These are phyloP conservation scores for Hericium coralloides DNA, from an alignment of 768 basidiomycete species.

Conservation along the genomic window DNA sequence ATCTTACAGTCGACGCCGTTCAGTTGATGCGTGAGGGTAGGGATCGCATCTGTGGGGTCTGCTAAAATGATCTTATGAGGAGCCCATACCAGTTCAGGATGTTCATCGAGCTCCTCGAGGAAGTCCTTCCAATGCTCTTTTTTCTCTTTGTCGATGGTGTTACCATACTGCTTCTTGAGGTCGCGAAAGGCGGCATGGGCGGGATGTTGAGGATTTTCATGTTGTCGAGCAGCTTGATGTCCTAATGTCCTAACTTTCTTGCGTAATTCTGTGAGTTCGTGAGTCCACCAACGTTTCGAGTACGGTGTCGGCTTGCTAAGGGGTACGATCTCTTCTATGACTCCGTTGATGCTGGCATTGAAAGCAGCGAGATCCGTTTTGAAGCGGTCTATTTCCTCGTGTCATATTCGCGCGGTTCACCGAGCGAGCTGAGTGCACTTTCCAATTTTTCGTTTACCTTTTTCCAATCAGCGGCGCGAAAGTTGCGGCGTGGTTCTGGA, in stretches of 20 bases:
- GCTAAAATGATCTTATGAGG: slow-evolving; percentile 6
- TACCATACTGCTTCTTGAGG: slow-evolving; percentile 5
- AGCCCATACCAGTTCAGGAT: slow-evolving; percentile 15
- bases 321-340: neutral
- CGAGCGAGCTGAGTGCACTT: too few relatives aligned
- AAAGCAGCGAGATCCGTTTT: too few relatives aligned
- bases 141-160: slow-evolving; percentile 9
- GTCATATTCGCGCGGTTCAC: neutral
- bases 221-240: neutral
- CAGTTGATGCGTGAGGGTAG: too few relatives aligned
- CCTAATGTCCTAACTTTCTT: neutral
- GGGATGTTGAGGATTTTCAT: neutral
- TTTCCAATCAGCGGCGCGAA: too few relatives aligned
- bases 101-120: slow-evolving; percentile 11
- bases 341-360: neutral
- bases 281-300: neutral
- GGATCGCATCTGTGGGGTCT: slow-evolving; percentile 11
- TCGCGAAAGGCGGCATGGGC: neutral
- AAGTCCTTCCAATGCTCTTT: slow-evolving; percentile 18
- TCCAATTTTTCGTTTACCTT: neutral
- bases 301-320: neutral
- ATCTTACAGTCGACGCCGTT: too few relatives aligned
- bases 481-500: too few relatives aligned
- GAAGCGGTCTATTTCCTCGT: neutral
- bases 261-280: neutral